Base-by-base conservation (phyloP, 2,329 filamentous ascomycete genomes). In the Exophiala aquamarina region DNA sequence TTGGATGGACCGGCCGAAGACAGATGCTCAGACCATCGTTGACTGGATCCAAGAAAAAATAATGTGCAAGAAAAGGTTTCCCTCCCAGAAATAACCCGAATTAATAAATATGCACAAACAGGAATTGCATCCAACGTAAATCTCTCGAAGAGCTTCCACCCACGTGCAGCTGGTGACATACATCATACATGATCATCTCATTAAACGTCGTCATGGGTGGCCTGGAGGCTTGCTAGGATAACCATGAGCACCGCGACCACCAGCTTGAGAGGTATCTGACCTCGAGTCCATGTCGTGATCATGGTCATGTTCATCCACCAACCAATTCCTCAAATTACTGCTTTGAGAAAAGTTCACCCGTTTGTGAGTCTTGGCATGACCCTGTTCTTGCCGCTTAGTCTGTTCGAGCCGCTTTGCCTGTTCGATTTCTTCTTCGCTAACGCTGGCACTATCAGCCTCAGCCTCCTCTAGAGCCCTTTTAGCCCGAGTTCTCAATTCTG, bases 391-490 rank as follows among this genome's bases (percentile, higher is more conserved):
- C 26, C 48, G 47, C 38, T 43, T 54, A 6, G 34, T 28, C 20
- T 52, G 45, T 44, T 45, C 44, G 20, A 52, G 36, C 28, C 49
- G 48, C 39, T 44, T 54, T 8, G 48, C 43, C n/a, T 49, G 44
- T 18, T 57, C 56, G 18, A 55, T 13, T 36, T 75, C 71, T 52
- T 74, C 72, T 47, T 75, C 72, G 31, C 71, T 74, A 58, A 74
- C 72, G 54, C 69, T 73, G 11, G 72, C 71, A 55, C 70, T 74
- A 51, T 74, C 71, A 35, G 72, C 71, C 14, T 66, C 69, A 8
- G 55, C 61, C 33, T 62, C 65, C 26, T 64, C 58, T 19, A 65
- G 63, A 8, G 66, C 68, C 33, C 67, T 70, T 50, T 70, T 63
- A 3, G 71, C 72, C 8, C 67, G 66, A 46, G 70, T 66, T 42